Percentiles rank a stretch among this genome's conserved stretches.
Conservation (phyloP, 371 early-diverging fungal species). For the Mortierella sp. region DNA sequence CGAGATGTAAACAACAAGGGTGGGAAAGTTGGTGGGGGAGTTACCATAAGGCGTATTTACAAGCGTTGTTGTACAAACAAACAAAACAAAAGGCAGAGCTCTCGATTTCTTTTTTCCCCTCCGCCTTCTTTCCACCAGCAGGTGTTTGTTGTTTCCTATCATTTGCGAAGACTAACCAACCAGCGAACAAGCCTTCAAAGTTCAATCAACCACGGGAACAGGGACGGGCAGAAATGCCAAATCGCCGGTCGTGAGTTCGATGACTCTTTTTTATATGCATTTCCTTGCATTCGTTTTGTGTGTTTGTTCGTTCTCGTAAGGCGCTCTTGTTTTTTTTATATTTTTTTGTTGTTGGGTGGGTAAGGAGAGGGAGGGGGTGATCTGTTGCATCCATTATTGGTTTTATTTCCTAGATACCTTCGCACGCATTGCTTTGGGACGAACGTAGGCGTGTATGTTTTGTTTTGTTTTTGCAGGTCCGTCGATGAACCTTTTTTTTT, state of each 20-base stretch:
- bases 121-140: no score
- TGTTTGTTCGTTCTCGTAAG: not conserved
- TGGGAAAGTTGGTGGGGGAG: conserved; percentile 27
- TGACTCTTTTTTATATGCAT: conserved; percentile 15
- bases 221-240: not conserved
- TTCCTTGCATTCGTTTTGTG: conserved; percentile 1
- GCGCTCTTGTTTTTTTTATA: not conserved
- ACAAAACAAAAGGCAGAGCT: not conserved
- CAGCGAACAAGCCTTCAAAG: not conserved
- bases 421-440: not conserved
- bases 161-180: not conserved
- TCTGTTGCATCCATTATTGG: no score
- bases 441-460: not conserved
- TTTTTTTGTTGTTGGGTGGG: not conserved
- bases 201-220: not conserved
- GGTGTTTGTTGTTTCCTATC: no score
- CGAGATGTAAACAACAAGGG: conserved; percentile 20
- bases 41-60: not conserved
- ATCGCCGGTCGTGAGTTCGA: conserved; percentile 10
- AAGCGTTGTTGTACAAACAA: not conserved
- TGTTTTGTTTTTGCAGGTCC: not conserved
- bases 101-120: not conserved
- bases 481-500: not conserved
- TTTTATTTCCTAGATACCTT: not conserved
- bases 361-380: not conserved